phyloP scores from a whole-genome alignment of 2,329 filamentous ascomycete genomes.

The Fusarium luffae region DNA sequence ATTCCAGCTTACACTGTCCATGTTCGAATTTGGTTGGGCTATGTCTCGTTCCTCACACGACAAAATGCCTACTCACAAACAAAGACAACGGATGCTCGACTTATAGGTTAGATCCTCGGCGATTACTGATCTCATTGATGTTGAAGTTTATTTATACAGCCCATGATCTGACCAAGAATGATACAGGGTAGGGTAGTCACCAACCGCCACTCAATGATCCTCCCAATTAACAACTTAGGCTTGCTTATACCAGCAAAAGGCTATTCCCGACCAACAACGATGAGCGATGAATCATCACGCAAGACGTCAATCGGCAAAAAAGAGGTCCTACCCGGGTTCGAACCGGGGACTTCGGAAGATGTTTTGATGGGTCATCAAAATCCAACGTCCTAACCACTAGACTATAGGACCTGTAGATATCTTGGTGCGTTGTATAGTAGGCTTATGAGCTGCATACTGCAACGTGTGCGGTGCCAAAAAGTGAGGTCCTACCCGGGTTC shows the following conservation, averaged over 20 bases:
- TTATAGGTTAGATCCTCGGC: no score
- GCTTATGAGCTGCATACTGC: fast-evolving
- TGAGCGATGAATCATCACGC: not conserved
- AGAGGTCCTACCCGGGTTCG: slow-evolving; percentile 32
- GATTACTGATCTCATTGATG: no score
- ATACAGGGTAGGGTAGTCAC: not conserved
- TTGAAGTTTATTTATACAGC: no score
- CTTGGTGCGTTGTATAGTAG: fast-evolving
- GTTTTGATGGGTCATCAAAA: slow-evolving; percentile 15
- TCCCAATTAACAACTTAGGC: not conserved
- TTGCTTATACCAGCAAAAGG: not conserved
- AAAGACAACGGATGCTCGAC: not conserved
- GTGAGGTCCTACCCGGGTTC: slow-evolving; percentile 31
- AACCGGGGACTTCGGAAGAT: slow-evolving; percentile 27
- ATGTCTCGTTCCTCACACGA: no score
- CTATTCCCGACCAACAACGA: no score
- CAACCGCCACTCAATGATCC: not conserved
- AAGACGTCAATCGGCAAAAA: not conserved
- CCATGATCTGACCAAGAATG: no score
- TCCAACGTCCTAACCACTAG: slow-evolving; percentile 34
- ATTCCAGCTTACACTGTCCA: no score
- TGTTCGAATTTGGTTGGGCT: no score
- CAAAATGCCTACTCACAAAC: not conserved
- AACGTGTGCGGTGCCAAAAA: slow-evolving; percentile 2
- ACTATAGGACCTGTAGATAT: slow-evolving; percentile 19